Percentiles rank a stretch among this genome's conserved stretches.
Conservation (phyloP, 805 yeast genomes). For the Pichia rugopelliculosa region DNA sequence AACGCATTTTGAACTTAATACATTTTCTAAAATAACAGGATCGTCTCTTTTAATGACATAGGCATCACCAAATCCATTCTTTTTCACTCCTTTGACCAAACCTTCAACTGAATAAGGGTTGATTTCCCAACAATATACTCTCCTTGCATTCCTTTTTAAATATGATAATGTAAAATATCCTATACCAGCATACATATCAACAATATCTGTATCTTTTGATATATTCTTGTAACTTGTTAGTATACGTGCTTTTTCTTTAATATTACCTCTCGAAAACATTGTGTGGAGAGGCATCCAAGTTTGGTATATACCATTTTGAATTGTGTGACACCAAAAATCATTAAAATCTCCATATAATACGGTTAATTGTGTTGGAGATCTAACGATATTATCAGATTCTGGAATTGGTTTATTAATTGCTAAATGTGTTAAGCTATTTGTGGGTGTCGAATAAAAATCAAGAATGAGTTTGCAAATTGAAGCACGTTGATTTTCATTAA, state of each 20-base stretch:
- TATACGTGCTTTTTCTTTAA: slow-evolving; percentile 70
- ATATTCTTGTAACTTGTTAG: slow-evolving; percentile 27
- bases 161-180: slow-evolving; percentile 78
- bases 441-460: slow-evolving; percentile 6
- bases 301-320: slow-evolving; percentile 71
- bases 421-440: slow-evolving; percentile 37
- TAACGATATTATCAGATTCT: slow-evolving; percentile 18
- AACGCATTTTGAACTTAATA: slow-evolving; percentile 29
- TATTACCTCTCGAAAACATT: slow-evolving; percentile 84
- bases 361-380: slow-evolving; percentile 56
- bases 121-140: slow-evolving; percentile 70
- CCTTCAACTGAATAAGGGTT: slow-evolving; percentile 84
- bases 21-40: slow-evolving; percentile 16
- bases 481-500: not conserved
- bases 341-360: slow-evolving; percentile 68
- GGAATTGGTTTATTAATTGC: slow-evolving; percentile 69
- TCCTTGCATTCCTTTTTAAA: slow-evolving; percentile 42
- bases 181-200: slow-evolving; percentile 78
- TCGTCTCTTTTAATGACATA: slow-evolving; percentile 25
- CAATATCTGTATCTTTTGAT: slow-evolving; percentile 36
- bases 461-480: slow-evolving; percentile 1
- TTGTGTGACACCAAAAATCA: slow-evolving; percentile 65
- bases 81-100: slow-evolving; percentile 44
- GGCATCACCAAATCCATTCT: slow-evolving; percentile 32
- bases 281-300: slow-evolving; percentile 81